Conservation (phyloP, 106 monocot genomes). For the Dendrobium officinale region DNA sequence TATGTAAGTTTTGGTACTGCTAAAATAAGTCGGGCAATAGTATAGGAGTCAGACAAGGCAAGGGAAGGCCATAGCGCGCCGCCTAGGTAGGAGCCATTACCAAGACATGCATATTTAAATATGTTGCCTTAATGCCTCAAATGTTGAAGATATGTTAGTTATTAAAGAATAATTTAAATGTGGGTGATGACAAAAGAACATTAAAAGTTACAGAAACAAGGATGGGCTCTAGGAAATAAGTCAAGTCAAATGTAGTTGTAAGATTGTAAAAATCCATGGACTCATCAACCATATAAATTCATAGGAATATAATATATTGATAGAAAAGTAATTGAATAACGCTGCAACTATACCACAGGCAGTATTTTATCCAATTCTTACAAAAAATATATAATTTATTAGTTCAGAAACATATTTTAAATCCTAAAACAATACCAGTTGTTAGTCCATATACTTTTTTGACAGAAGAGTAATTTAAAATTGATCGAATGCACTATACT, state of each 20-base stretch:
- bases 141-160: background rate
- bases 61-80: background rate
- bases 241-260: background rate
- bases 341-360: background rate
- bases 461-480: background rate
- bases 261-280: background rate
- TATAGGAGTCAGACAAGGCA: background rate
- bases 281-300: background rate
- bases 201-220: background rate
- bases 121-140: background rate
- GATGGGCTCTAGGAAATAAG: background rate
- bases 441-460: background rate
- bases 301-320: background rate
- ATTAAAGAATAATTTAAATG: background rate
- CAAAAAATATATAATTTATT: background rate
- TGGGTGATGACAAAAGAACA: background rate
- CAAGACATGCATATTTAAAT: background rate
- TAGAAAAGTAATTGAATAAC: background rate
- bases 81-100: background rate
- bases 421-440: background rate
- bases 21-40: background rate
- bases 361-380: background rate
- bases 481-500: constrained; percentile 14
- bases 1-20: background rate
- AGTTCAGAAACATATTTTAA: background rate